Conservation (phyloP, 805 yeast species). For the Yarrowia sp. region DNA sequence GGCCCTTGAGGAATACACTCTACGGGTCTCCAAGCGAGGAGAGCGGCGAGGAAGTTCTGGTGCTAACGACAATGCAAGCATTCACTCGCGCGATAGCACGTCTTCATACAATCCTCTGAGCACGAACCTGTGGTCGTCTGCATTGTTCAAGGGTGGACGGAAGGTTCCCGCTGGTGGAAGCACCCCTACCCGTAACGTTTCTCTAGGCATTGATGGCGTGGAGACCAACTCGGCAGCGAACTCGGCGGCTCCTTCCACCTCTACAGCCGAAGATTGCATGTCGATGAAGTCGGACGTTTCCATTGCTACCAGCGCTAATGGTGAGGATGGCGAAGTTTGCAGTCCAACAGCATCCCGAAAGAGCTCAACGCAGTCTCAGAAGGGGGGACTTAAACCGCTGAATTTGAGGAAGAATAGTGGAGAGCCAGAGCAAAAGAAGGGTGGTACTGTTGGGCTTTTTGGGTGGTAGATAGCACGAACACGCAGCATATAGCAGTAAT, state of each 20-base stretch:
- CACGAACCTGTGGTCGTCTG: conserved; percentile 21
- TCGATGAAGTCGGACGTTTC: conserved; percentile 18
- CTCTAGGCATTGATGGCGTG: conserved; percentile 20
- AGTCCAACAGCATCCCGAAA: conserved; percentile 10
- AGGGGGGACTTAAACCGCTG: conserved; percentile 13
- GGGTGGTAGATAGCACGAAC: conserved; percentile 10
- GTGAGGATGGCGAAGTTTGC: conserved; percentile 1
- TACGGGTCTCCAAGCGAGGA: conserved; percentile 14
- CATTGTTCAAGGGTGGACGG: conserved; percentile 4
- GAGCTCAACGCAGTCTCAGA: conserved; percentile 3
- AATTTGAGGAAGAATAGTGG: conserved; percentile 15
- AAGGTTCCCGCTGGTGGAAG: background rate
- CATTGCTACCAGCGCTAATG: background rate
- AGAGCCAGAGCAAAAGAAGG: background rate
- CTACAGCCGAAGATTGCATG: conserved; percentile 20
- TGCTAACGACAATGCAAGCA: background rate
- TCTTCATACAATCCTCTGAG: conserved; percentile 18
- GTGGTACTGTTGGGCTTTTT: conserved; percentile 10
- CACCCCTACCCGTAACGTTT: background rate
- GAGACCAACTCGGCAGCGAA: conserved; percentile 16
- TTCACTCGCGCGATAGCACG: conserved; percentile 3
- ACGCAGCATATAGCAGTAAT: background rate
- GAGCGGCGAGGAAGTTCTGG: conserved; percentile 3
- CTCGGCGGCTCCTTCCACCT: conserved; percentile 14
- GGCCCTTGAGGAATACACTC: conserved; percentile 3